Evolutionary conservation across 2,329 filamentous ascomycete species (phyloP).

Genomic region (Fusarium sp.): DNA sequence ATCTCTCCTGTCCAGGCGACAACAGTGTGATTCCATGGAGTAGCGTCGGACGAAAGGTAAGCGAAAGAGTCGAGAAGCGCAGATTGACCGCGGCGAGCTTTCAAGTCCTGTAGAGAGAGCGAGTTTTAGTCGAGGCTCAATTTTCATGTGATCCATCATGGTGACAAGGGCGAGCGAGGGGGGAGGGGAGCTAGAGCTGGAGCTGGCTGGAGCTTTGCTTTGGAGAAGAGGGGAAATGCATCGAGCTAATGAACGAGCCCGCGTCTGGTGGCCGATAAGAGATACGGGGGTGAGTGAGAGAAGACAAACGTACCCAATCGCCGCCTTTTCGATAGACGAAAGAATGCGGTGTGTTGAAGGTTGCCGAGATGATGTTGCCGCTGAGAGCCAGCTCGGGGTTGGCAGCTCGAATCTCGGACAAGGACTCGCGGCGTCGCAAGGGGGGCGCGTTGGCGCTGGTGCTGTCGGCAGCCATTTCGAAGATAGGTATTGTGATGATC

Average conservation of each 20-base stretch:
- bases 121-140: slow-evolving; percentile 22
- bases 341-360: slow-evolving; percentile 72
- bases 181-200: slow-evolving; percentile 22
- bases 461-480: slow-evolving; percentile 28
- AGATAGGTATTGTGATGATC: neutral
- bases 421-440: slow-evolving; percentile 62
- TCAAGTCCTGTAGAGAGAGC: slow-evolving; percentile 69
- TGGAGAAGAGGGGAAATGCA: slow-evolving; percentile 35
- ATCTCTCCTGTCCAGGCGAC: slow-evolving; percentile 97
- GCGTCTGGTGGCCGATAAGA: slow-evolving; percentile 24
- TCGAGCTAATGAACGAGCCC: slow-evolving; percentile 25
- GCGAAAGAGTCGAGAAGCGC: slow-evolving; percentile 92
- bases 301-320: slow-evolving; percentile 67
- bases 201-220: slow-evolving; percentile 33
- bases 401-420: slow-evolving; percentile 66
- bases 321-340: slow-evolving; percentile 68
- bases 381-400: slow-evolving; percentile 69
- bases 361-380: slow-evolving; percentile 75
- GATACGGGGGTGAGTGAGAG: slow-evolving; percentile 21
- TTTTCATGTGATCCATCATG: slow-evolving; percentile 23
- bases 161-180: slow-evolving; percentile 17
- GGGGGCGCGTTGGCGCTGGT: slow-evolving; percentile 26
- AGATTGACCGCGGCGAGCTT: slow-evolving; percentile 84
- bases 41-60: slow-evolving; percentile 84
- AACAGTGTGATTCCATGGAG: slow-evolving; percentile 90